These are phyloP conservation scores for Amauroascus verrucosus DNA, from an alignment of 2,329 filamentous ascomycete genomes.

Conservation along the genomic window DNA sequence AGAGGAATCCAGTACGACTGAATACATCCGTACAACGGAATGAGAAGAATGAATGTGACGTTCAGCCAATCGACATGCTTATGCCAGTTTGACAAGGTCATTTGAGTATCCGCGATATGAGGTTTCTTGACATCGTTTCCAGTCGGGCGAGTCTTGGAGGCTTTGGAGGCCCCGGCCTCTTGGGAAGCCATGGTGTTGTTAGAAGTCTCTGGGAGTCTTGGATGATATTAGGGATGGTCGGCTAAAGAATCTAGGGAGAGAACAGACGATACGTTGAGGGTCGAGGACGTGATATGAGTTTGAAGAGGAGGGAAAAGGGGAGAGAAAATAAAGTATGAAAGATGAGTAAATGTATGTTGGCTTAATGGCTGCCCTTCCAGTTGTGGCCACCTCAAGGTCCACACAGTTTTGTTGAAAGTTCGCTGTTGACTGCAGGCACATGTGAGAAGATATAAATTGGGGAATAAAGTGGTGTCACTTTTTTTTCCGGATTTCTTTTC, in stretches of 20 bases:
- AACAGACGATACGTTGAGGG: not conserved
- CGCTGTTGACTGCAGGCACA: constrained; percentile 1
- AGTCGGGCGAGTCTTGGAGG: constrained; percentile 1
- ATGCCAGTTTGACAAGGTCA: constrained; percentile 76
- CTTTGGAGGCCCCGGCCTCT: constrained; percentile 3
- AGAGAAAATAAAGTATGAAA: not conserved
- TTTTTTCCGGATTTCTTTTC: not conserved
- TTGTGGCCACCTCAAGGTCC: not conserved
- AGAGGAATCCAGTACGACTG: constrained; percentile 70
- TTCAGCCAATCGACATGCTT: constrained; percentile 94
- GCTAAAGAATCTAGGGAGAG: not conserved
- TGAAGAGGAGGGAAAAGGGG: not conserved
- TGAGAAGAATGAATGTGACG: constrained; percentile 64
- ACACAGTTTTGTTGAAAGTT: not conserved
- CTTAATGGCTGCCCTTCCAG: not conserved
- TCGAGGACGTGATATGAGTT: no score
- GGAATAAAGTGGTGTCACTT: constrained; percentile 8
- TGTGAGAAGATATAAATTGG: not conserved
- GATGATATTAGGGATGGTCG: not conserved
- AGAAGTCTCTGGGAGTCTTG: not conserved
- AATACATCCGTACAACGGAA: constrained; percentile 64
- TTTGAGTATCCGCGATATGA: constrained; percentile 69
- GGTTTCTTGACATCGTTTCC: constrained; percentile 3
- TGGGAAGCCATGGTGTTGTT: constrained; percentile 6
- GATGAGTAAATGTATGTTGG: not conserved